These are phyloP conservation scores for Parascedosporium putredinis DNA, from an alignment of 2,329 filamentous ascomycete genomes.

Conservation along the genomic window DNA sequence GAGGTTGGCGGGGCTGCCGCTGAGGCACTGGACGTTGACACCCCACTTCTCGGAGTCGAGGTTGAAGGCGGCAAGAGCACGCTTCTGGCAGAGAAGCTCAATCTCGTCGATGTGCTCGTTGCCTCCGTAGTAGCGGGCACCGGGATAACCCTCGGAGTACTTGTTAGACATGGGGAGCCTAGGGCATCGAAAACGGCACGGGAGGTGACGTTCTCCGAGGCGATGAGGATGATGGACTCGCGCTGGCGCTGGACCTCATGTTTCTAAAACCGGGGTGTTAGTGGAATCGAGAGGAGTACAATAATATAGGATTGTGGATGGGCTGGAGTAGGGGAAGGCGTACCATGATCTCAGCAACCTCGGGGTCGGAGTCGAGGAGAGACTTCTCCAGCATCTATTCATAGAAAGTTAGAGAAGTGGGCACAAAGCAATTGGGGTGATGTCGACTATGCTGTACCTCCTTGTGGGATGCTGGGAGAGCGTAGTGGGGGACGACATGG, in stretches of 20 bases:
- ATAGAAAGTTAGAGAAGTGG: slow-evolving; percentile 16
- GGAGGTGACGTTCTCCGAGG: slow-evolving; percentile 98
- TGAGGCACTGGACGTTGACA: slow-evolving; percentile 94
- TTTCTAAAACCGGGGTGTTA: slow-evolving; percentile 42
- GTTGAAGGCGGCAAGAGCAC: slow-evolving; percentile 85
- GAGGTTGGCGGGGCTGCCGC: slow-evolving; percentile 89
- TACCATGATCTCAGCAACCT: slow-evolving; percentile 97
- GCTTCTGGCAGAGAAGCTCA: slow-evolving; percentile 87
- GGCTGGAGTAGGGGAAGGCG: slow-evolving; percentile 18
- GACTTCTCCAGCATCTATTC: slow-evolving; percentile 87
- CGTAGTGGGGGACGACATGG: slow-evolving; percentile 35
- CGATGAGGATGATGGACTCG: slow-evolving; percentile 97
- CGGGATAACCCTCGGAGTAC: slow-evolving; percentile 97
- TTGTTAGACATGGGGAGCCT: slow-evolving; percentile 97
- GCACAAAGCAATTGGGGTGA: slow-evolving; percentile 18
- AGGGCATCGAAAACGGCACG: slow-evolving; percentile 96
- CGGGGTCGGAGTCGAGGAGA: slow-evolving; percentile 80
- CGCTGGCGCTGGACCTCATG: slow-evolving; percentile 92
- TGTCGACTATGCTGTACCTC: slow-evolving; percentile 27
- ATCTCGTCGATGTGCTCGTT: slow-evolving; percentile 98
- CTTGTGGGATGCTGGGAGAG: slow-evolving; percentile 44
- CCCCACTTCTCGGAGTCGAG: slow-evolving; percentile 86
- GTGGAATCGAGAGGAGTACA: too few species aligned
- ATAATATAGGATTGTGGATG: too few species aligned
- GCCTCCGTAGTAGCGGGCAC: slow-evolving; percentile 96